phyloP scores from a whole-genome alignment of 2,329 filamentous ascomycete genomes.

The Gnomoniopsis sp. region DNA sequence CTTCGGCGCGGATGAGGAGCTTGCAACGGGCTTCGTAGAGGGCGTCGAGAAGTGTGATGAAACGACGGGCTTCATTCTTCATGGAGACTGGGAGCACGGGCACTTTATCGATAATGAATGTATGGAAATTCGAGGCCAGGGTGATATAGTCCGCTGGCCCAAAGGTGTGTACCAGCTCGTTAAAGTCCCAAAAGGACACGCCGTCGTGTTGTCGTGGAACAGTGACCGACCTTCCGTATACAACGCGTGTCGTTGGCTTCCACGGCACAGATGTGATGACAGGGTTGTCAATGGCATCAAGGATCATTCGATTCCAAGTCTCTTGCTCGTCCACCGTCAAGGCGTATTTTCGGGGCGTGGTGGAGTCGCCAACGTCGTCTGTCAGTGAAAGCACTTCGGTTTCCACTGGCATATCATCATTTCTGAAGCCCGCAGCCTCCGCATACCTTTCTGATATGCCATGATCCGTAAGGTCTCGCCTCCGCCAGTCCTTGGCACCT shows the following conservation, averaged over 20 bases:
- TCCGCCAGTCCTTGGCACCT: constrained; percentile 67
- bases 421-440: background rate
- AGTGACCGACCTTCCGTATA: constrained; percentile 62
- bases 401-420: background rate
- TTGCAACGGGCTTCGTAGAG: constrained; percentile 81
- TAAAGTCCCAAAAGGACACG: constrained; percentile 63
- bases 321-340: constrained; percentile 22
- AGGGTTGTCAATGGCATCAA: constrained; percentile 13
- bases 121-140: constrained; percentile 76
- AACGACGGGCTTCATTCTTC: constrained; percentile 77
- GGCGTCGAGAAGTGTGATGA: constrained; percentile 78
- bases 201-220: constrained; percentile 58
- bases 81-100: constrained; percentile 63
- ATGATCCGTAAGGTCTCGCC: constrained; percentile 39
- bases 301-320: constrained; percentile 25
- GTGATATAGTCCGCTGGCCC: constrained; percentile 82
- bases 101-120: constrained; percentile 68
- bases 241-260: constrained; percentile 40
- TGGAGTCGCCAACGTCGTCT: constrained; percentile 11
- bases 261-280: constrained; percentile 29
- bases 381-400: background rate
- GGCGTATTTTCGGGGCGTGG: constrained; percentile 28
- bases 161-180: constrained; percentile 63
- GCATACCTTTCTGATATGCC: background rate
- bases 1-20: constrained; percentile 64